A percentile compares a stretch with the other conserved stretches of the same genome.
These are phyloP conservation scores for Cystobasidium onofrii DNA, from an alignment of 768 basidiomycete genomes.

Conservation along the genomic window DNA sequence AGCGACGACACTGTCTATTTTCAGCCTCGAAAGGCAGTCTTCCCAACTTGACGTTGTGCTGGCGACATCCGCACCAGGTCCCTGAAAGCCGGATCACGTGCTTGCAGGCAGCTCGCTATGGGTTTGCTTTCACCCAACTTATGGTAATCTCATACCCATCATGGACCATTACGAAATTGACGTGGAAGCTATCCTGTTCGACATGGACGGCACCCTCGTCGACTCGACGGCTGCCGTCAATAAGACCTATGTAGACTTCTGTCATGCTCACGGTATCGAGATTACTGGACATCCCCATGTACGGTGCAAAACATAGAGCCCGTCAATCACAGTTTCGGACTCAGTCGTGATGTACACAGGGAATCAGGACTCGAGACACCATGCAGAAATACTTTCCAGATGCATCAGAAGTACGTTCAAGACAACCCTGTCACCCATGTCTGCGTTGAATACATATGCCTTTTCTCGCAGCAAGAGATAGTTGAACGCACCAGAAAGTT, in stretches of 20 bases:
- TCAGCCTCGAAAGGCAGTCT: no score
- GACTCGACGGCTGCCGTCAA: neutral
- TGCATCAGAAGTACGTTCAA: neutral
- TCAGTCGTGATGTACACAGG: neutral
- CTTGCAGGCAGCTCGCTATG: no score
- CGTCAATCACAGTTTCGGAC: neutral
- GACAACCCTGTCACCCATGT: neutral
- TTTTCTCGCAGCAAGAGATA: constrained; percentile 8
- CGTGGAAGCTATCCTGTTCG: constrained; percentile 22
- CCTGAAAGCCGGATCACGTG: no score
- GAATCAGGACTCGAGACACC: constrained; percentile 7
- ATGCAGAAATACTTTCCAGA: constrained; percentile 16
- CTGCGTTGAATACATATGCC: neutral
- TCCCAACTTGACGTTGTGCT: no score
- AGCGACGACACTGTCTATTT: no score
- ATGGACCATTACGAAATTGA: neutral
- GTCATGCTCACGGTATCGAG: neutral
- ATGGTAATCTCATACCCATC: neutral
- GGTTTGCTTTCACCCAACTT: neutral
- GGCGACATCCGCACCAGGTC: no score
- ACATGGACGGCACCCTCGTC: constrained; percentile 24
- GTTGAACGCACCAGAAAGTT: neutral
- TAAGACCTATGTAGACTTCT: neutral
- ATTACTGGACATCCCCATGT: constrained; percentile 4
- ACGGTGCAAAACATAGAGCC: neutral